A percentile compares a stretch with the other conserved stretches of the same genome.
These are phyloP conservation scores for Gastrodia elata DNA, from an alignment of 106 monocot genomes.

Conservation along the genomic window DNA sequence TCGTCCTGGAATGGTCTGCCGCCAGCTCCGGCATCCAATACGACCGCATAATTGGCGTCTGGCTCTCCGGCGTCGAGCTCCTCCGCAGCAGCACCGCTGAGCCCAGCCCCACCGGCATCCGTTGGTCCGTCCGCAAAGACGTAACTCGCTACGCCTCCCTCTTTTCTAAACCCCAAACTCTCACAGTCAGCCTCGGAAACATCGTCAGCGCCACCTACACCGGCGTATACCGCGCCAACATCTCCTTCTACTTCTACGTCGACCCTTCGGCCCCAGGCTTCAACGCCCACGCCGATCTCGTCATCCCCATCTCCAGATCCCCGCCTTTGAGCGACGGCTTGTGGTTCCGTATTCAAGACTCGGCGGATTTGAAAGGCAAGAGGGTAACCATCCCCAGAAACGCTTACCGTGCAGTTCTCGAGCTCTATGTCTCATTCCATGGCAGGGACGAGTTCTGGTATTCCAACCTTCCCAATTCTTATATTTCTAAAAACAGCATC, in stretches of 20 bases:
- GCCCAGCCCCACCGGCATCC: slow-evolving; percentile 52
- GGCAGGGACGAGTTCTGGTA: slow-evolving; percentile 91
- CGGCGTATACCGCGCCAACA: slow-evolving; percentile 16
- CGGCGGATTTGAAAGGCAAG: slow-evolving; percentile 35
- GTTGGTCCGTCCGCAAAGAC: slow-evolving; percentile 52
- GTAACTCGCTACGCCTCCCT: slow-evolving; percentile 44
- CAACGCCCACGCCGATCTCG: slow-evolving; percentile 28
- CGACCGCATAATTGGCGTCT: slow-evolving; percentile 89
- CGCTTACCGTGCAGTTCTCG: slow-evolving; percentile 70
- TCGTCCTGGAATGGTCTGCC: slow-evolving; percentile 72
- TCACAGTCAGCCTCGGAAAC: slow-evolving; percentile 50
- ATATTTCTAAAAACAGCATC: slow-evolving; percentile 53
- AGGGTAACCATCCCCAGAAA: slow-evolving; percentile 51
- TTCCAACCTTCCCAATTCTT: slow-evolving; percentile 60
- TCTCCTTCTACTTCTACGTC: slow-evolving; percentile 18
- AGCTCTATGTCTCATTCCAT: slow-evolving; percentile 77
- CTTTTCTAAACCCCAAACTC: slow-evolving; percentile 20
- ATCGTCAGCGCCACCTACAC: slow-evolving; percentile 14
- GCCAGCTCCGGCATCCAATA: slow-evolving; percentile 69
- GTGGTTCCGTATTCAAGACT: slow-evolving; percentile 64
- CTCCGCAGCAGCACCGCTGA: slow-evolving; percentile 96
- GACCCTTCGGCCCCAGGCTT: not conserved
- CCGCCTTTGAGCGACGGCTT: slow-evolving; percentile 61
- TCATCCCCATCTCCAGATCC: slow-evolving; percentile 14
- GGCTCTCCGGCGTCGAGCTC: slow-evolving; percentile 76